Conservation (phyloP, 2,329 filamentous ascomycete genomes). For the Beauveria rudraprayagi region DNA sequence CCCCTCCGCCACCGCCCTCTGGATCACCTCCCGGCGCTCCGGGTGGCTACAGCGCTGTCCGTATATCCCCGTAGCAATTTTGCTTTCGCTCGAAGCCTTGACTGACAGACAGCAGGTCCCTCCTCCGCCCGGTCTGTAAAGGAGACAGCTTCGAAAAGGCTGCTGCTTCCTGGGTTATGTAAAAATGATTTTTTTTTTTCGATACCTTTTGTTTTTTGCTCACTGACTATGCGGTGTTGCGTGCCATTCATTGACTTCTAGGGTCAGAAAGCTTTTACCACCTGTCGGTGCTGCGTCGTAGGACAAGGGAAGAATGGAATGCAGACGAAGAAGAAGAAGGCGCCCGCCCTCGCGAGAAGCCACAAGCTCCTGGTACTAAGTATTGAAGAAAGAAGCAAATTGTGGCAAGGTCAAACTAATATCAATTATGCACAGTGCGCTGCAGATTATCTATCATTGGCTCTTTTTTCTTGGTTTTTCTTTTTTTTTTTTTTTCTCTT, state of each 20-base stretch:
- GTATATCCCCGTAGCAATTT: conserved; percentile 20
- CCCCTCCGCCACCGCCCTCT: conserved; percentile 43
- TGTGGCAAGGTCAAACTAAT: conserved; percentile 3
- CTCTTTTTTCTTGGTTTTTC: neutral
- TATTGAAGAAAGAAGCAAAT: neutral
- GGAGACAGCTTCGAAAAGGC: conserved; percentile 7
- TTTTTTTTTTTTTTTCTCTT: neutral
- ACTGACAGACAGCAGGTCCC: conserved; percentile 36
- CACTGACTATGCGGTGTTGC: conserved; percentile 7
- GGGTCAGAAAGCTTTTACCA: neutral
- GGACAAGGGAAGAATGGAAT: neutral
- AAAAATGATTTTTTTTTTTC: neutral
- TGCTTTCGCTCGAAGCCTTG: neutral
- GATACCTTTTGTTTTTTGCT: neutral
- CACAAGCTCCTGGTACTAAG: conserved; percentile 4
- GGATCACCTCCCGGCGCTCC: conserved; percentile 41
- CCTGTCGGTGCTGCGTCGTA: neutral
- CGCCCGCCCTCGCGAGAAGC: conserved; percentile 2
- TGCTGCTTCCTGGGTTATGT: conserved; percentile 13
- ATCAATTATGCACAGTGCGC: conserved; percentile 8
- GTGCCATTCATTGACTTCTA: conserved; percentile 10
- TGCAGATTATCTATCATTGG: neutral
- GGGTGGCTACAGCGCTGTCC: conserved; percentile 56
- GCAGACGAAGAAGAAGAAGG: neutral
- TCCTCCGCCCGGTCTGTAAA: conserved; percentile 46